Evolutionary conservation across 2,329 filamentous ascomycete genomes (phyloP), one percentile per base, ranked within the genome.

Genomic region (Didymella pinodella): DNA sequence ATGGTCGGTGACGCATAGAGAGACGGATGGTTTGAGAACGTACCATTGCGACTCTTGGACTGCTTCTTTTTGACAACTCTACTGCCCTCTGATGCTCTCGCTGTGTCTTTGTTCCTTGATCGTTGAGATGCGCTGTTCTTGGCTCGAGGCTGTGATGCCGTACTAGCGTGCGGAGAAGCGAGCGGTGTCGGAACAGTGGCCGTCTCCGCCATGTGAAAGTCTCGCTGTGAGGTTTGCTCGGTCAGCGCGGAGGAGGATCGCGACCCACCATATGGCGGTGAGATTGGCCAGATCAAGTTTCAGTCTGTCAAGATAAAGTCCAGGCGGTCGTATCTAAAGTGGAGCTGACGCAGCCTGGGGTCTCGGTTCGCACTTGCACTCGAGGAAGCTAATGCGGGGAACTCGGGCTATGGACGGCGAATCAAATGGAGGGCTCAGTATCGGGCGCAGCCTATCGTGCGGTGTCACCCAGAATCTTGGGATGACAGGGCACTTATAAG

Each of bases 1-100:
- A 29, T 5, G 31, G 12, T 32, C 12, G 11, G 14, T 26, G 20
- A 14, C 41, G 14, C 41, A 3, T n/a, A 20, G 16, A 14, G 20
- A 43, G 11, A 43, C 4, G 14, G 20, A 16, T 43, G 14, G 6
- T 26, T 3, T n/a, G 25, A 16, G 1, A 14, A 78, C 83, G 68
- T 86, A 90, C 88, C 89, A 80, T 91, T 90, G 67, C 89, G 86
- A 78, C 88, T 90, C 77, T 91, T 91, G 60, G 88, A 89, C 77
- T 90, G 88, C 72, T 90, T 91, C 29, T 86, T 85, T 71, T 89
- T 91, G 43, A 77, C 77, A 54, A 81, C 73, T 47, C 74, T 79
- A 61, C 69, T 73, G 29, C 73, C 77, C 51, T 73, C 76, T 12
- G 65, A 59, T 18, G 65, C 31, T 54, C 67, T 68, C 52, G 68